Percentiles rank a stretch among this genome's conserved stretches.
These are phyloP conservation scores for Grammothele lineata DNA, from an alignment of 768 basidiomycete genomes.

Conservation along the genomic window DNA sequence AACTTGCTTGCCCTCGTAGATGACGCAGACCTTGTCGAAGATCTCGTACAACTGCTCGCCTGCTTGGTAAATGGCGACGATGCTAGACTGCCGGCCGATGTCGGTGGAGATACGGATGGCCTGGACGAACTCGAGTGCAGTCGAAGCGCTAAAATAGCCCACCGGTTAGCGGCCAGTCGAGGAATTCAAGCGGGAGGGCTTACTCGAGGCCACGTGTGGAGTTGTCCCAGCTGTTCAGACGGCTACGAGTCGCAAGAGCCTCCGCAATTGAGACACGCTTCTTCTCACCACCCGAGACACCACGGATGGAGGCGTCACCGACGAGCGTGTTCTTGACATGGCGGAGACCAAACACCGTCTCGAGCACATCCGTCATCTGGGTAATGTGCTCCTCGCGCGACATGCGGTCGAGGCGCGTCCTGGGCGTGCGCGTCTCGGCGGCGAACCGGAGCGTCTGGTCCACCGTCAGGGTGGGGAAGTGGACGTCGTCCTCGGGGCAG, in stretches of 20 bases:
- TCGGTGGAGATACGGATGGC: constrained; percentile 56
- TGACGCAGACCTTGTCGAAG: constrained; percentile 80
- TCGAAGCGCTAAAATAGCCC: constrained; percentile 35
- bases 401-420: constrained; percentile 39
- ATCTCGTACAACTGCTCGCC: constrained; percentile 59
- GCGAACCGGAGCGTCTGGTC: constrained; percentile 72
- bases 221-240: constrained; percentile 75
- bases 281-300: constrained; percentile 71
- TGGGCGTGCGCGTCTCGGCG: constrained; percentile 64
- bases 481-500: constrained; percentile 81
- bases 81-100: constrained; percentile 41
- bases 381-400: constrained; percentile 41
- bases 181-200: neutral
- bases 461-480: constrained; percentile 82
- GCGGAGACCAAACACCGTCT: constrained; percentile 70
- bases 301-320: constrained; percentile 72
- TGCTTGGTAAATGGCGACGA: constrained; percentile 86
- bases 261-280: constrained; percentile 85
- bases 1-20: constrained; percentile 69
- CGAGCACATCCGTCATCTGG: constrained; percentile 46
- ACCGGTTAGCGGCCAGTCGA: neutral
- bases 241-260: constrained; percentile 55
- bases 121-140: constrained; percentile 55
- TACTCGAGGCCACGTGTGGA: constrained; percentile 46
- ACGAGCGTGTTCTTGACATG: constrained; percentile 71